Base-by-base conservation (phyloP, 306 rosid species). In the Luffa acutangula region DNA sequence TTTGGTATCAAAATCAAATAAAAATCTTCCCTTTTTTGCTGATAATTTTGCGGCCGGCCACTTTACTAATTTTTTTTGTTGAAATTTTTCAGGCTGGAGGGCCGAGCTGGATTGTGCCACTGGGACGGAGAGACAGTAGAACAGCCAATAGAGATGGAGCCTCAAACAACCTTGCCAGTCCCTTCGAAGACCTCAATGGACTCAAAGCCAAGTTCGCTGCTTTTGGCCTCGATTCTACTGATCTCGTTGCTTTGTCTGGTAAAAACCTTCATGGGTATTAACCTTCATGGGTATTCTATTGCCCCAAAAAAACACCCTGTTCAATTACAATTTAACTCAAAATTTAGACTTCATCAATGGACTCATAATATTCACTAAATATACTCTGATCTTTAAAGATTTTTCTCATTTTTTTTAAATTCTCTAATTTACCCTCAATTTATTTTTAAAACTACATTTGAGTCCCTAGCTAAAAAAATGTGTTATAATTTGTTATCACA, bases 71-170 rank as follows among this genome's bases (percentile, higher is more conserved):
- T 25, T 25, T 25, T 25, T 25, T 25, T 25, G 31, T 25, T 25
- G 31, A 25, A 1, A 25, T 25, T 39, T 39, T 39, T 57, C 0
- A 84, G 87, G 84, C 63, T 15, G 82, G 84, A 60, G 87, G 87
- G n/a, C 84, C 79, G 34, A 70, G 76, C 0, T 84, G 84, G 82
- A n/a, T 54, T 14, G 82, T 84, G 43, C 84, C 54, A 72, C 21
- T 84, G 46, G 87, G 87, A 72, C 81, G 87, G 62, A 77, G 87
- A 81, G 87, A 84, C 75, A 34, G 87, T 53, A 84, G 60, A 25
- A 71, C 80, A 18, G 87, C 87, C 7, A 84, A 80, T 51, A 52
- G 10, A 5, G 82, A 41, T 6, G 87, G 71, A 63, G 84, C 84
- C n/a, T 3, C 37, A 15, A 60, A 15, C 48, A 42, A 36, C 60